Conservation (phyloP, 164 flowering plant species). For the Buxus sempervirens region DNA sequence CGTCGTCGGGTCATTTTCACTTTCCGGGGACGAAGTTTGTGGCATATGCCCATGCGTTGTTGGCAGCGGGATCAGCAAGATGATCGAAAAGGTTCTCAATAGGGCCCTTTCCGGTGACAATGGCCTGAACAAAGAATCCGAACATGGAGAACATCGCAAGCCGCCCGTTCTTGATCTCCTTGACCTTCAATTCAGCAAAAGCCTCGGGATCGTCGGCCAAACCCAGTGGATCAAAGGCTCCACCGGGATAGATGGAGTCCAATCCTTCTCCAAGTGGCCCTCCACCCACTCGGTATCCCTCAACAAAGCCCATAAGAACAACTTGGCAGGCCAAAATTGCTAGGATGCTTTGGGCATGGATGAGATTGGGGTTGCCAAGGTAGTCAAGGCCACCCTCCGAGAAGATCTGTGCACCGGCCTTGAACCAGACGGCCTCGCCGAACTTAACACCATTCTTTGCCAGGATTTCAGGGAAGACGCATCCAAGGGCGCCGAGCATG, state of each 20-base stretch:
- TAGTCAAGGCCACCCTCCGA: constrained; percentile 70
- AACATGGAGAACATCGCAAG: constrained; percentile 4
- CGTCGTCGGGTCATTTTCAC: not conserved
- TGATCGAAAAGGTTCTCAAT: constrained; percentile 5
- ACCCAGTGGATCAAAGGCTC: constrained; percentile 42
- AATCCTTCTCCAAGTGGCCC: constrained; percentile 72
- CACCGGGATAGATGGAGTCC: constrained; percentile 60
- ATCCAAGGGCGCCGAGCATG: constrained; percentile 66
- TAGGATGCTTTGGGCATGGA: constrained; percentile 70
- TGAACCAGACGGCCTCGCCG: constrained; percentile 74
- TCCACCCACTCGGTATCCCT: constrained; percentile 67
- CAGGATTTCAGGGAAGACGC: constrained; percentile 67
- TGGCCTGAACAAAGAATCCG: no score
- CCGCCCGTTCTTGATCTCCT: constrained; percentile 2
- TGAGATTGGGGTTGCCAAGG: constrained; percentile 65
- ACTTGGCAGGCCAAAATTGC: constrained; percentile 71
- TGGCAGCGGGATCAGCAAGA: not conserved
- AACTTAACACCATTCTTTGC: constrained; percentile 59
- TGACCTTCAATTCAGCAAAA: constrained; percentile 2
- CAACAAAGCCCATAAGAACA: constrained; percentile 64
- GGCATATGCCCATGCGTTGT: no score
- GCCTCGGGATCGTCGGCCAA: constrained; percentile 4
- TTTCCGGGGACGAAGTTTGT: constrained; percentile 6
- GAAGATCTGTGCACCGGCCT: constrained; percentile 69
- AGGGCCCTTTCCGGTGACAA: not conserved